Evolutionary conservation across 495 filamentous ascomycete genomes (phyloP).

Genomic region (Aspergillus nanangensis): DNA sequence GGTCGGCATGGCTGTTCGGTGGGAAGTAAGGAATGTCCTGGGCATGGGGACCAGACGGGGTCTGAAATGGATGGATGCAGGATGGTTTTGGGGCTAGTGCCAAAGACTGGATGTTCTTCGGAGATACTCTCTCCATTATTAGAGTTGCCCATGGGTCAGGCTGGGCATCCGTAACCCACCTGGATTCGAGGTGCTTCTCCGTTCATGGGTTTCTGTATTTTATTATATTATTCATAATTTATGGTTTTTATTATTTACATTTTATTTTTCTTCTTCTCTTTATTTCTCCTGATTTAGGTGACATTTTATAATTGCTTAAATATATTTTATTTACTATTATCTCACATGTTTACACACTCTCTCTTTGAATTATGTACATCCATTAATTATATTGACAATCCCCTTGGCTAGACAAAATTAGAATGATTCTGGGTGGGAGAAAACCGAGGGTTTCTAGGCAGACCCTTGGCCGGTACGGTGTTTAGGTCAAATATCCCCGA

Average conservation of each 20-base stretch:
- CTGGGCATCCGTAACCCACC: too few species aligned
- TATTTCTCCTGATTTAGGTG: not conserved
- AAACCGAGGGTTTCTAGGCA: not conserved
- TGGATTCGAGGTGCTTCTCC: not conserved
- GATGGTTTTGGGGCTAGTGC: conserved; percentile 1
- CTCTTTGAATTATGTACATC: too few species aligned
- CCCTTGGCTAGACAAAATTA: not conserved
- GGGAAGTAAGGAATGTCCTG: conserved; percentile 1
- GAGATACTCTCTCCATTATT: conserved; percentile 10
- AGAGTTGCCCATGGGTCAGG: not conserved
- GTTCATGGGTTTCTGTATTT: not conserved
- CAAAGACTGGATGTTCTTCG: conserved; percentile 13
- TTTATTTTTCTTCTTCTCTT: not conserved
- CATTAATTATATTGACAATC: not conserved
- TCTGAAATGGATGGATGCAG: not conserved
- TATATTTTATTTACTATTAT: too few species aligned
- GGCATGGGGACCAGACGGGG: not conserved
- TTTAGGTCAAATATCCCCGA: not conserved
- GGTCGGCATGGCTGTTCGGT: not conserved
- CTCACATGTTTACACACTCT: too few species aligned
- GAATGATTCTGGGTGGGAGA: not conserved
- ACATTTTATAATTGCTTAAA: not conserved
- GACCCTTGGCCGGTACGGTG: conserved; percentile 1
- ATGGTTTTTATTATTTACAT: too few species aligned
- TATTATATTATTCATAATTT: not conserved